Evolutionary conservation across 2,329 filamentous ascomycete genomes (phyloP).

Genomic region (Arthroderma sp.): DNA sequence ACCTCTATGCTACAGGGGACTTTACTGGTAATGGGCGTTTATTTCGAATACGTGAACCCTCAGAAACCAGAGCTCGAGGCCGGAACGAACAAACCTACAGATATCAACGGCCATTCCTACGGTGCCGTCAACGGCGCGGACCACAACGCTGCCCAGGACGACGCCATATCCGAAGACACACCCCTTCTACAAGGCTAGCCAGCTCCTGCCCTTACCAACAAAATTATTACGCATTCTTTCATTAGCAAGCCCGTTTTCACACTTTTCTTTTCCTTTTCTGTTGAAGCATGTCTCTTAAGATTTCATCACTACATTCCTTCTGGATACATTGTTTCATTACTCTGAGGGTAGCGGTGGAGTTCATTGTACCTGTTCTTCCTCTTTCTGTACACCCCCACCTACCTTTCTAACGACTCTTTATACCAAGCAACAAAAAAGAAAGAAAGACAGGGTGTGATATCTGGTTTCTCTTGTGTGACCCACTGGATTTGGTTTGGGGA

Average conservation of each 20-base stretch:
- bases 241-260: not conserved
- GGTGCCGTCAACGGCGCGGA: constrained; percentile 10
- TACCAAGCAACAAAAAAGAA: not conserved
- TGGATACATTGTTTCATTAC: constrained; percentile 1
- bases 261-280: not conserved
- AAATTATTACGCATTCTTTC: not conserved
- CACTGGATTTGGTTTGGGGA: not conserved
- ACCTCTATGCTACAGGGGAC: constrained; percentile 76
- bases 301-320: not conserved
- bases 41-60: constrained; percentile 45
- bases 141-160: constrained; percentile 5
- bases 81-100: not conserved
- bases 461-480: not conserved
- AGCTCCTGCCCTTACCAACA: not conserved
- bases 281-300: not conserved
- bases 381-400: not conserved
- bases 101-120: not conserved
- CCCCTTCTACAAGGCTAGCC: constrained; percentile 14
- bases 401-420: not conserved
- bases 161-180: constrained; percentile 15
- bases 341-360: not conserved
- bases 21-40: constrained; percentile 66
- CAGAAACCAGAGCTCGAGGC: constrained; percentile 33
- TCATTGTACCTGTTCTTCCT: not conserved
- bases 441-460: not conserved